Percentiles rank a stretch among this genome's conserved stretches.
phyloP scores from a whole-genome alignment of 345 rosid species.

The Eucalyptus polyanthemos region DNA sequence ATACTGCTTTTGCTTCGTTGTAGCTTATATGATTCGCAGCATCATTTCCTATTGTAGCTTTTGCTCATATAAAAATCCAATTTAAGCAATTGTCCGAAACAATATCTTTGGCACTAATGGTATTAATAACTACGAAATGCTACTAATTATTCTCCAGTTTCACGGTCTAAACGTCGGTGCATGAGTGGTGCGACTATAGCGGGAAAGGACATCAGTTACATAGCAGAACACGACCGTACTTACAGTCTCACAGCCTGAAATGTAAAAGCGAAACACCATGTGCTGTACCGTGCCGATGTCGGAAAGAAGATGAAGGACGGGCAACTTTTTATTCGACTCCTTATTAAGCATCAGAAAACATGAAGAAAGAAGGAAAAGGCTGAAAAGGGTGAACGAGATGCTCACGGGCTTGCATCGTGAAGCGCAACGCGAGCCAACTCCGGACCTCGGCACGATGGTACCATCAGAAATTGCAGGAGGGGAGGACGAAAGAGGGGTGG shows the following conservation, averaged over 20 bases:
- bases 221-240: not conserved
- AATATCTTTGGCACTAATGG: not conserved
- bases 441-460: not conserved
- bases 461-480: not conserved
- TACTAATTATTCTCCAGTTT: not conserved
- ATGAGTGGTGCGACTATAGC: not conserved
- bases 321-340: not conserved
- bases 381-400: not conserved
- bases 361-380: not conserved
- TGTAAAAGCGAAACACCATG: not conserved
- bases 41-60: not conserved
- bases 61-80: not conserved
- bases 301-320: not conserved
- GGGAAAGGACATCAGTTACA: not conserved
- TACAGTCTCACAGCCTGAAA: not conserved
- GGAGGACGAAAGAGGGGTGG: not conserved
- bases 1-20: too few relatives aligned
- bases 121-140: not conserved
- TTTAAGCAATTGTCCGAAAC: not conserved
- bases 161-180: not conserved
- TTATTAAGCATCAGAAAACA: not conserved
- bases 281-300: not conserved
- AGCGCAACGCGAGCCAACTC: not conserved
- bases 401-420: slow-evolving; percentile 3
- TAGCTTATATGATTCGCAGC: not conserved